Evolutionary conservation across 1,284 basidiomycete genomes (phyloP).

Genomic region (Cutaneotrichosporon dermatis): DNA sequence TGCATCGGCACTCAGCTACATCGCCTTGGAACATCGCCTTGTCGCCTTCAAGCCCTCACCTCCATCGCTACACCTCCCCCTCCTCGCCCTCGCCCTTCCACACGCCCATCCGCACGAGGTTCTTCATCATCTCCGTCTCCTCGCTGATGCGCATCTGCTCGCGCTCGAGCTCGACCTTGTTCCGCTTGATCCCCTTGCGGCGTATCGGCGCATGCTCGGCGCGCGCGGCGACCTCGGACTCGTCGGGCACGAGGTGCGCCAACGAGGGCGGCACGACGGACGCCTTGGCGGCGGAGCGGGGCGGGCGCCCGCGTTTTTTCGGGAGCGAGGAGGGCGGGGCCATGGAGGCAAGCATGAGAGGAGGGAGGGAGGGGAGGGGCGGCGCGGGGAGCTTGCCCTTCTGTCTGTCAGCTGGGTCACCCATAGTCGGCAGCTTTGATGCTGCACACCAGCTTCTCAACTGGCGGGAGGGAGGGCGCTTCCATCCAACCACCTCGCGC

Average conservation of each 20-base stretch:
- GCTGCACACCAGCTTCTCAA: neutral
- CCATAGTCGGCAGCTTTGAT: neutral
- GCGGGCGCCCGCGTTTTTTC: slow-evolving; percentile 23
- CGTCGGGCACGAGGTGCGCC: slow-evolving; percentile 22
- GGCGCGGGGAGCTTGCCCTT: slow-evolving; percentile 18
- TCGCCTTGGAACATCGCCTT: too few relatives aligned
- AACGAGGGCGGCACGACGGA: slow-evolving; percentile 16
- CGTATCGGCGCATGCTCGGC: slow-evolving; percentile 21
- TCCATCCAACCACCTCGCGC: neutral
- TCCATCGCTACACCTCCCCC: neutral
- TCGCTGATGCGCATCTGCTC: slow-evolving; percentile 21
- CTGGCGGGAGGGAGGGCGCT: too few relatives aligned
- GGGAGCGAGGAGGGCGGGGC: slow-evolving; percentile 12
- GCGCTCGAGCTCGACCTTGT: slow-evolving; percentile 22
- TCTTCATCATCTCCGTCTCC: slow-evolving; percentile 25
- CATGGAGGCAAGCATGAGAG: neutral
- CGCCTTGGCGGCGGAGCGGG: slow-evolving; percentile 13
- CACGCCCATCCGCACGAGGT: slow-evolving; percentile 20
- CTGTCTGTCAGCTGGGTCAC: slow-evolving; percentile 3
- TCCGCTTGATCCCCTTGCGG: slow-evolving; percentile 26
- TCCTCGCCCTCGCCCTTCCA: slow-evolving; percentile 9
- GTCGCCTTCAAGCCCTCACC: too few relatives aligned
- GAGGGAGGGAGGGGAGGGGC: slow-evolving; percentile 14
- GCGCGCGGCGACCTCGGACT: slow-evolving; percentile 8
- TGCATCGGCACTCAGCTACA: too few relatives aligned